Conservation (phyloP, 495 filamentous ascomycete genomes). For the Podospora conica region DNA sequence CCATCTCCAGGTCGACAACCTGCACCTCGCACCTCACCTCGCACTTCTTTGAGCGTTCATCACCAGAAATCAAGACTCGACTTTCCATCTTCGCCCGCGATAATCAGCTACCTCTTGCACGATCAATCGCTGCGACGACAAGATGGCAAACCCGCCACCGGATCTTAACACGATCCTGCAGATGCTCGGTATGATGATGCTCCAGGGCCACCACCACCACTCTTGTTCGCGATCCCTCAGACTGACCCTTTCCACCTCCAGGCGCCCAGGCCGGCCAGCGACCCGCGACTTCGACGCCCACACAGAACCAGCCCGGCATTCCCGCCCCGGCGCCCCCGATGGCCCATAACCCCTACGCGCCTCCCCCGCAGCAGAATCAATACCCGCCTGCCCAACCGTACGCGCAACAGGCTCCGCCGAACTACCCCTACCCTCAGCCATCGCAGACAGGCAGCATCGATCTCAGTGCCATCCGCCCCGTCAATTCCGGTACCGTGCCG, state of each 20-base stretch:
- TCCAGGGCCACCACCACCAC: background rate
- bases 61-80: background rate
- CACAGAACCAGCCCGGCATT: slow-evolving; percentile 39
- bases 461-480: slow-evolving; percentile 65
- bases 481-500: slow-evolving; percentile 65
- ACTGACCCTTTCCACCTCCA: background rate
- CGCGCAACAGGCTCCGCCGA: slow-evolving; percentile 38
- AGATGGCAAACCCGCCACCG: slow-evolving; percentile 24
- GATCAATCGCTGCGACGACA: slow-evolving; percentile 1
- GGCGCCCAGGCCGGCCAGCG: slow-evolving; percentile 26
- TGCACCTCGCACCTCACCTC: background rate
- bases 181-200: slow-evolving; percentile 13
- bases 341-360: slow-evolving; percentile 14
- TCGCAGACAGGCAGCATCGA: slow-evolving; percentile 64
- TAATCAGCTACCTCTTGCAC: background rate
- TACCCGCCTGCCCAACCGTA: slow-evolving; percentile 35
- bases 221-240: background rate
- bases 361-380: slow-evolving; percentile 20
- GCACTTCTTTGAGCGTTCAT: background rate
- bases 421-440: slow-evolving; percentile 59
- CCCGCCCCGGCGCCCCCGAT: slow-evolving; percentile 23
- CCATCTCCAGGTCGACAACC: background rate
- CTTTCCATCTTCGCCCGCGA: background rate
- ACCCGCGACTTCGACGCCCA: slow-evolving; percentile 32
- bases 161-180: slow-evolving; percentile 29